Evolutionary conservation across 2,329 filamentous ascomycete species (phyloP).

Genomic region (Paraphaeosphaeria minitans): DNA sequence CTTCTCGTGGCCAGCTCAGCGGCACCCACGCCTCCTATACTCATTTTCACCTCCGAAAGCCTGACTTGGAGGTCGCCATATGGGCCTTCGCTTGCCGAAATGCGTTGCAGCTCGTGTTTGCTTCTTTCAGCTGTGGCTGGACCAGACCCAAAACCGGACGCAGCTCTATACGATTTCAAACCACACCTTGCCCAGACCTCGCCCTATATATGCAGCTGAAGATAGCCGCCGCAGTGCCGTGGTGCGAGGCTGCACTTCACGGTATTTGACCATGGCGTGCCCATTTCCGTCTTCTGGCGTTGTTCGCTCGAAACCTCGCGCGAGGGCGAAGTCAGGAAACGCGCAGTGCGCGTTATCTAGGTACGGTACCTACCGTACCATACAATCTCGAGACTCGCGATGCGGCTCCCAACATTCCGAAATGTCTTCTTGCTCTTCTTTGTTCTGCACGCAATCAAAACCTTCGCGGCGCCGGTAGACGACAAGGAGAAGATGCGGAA

Average conservation of each 20-base stretch:
- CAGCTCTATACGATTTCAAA: background rate
- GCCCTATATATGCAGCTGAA: conserved; percentile 3
- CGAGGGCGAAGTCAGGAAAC: background rate
- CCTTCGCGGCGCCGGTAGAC: background rate
- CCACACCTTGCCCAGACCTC: background rate
- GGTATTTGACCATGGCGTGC: conserved; percentile 3
- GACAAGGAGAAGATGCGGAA: background rate
- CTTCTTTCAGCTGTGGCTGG: conserved; percentile 9
- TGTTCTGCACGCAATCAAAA: background rate
- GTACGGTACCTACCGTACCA: too few species aligned
- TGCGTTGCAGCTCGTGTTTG: background rate
- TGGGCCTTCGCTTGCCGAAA: background rate
- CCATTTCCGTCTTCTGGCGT: background rate
- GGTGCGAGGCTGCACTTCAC: background rate
- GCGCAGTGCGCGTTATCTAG: background rate
- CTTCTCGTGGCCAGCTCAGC: too few species aligned
- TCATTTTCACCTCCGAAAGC: too few species aligned
- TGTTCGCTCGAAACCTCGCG: background rate
- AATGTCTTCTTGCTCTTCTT: background rate
- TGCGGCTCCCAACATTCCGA: background rate
- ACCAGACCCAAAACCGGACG: background rate
- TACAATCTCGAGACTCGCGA: background rate
- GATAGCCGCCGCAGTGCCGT: background rate
- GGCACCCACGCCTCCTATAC: too few species aligned
- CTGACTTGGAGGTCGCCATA: background rate